Percentiles rank a stretch among this genome's conserved stretches.
Conservation (phyloP, 2,329 filamentous ascomycete species). For the Septoria petroselini region DNA sequence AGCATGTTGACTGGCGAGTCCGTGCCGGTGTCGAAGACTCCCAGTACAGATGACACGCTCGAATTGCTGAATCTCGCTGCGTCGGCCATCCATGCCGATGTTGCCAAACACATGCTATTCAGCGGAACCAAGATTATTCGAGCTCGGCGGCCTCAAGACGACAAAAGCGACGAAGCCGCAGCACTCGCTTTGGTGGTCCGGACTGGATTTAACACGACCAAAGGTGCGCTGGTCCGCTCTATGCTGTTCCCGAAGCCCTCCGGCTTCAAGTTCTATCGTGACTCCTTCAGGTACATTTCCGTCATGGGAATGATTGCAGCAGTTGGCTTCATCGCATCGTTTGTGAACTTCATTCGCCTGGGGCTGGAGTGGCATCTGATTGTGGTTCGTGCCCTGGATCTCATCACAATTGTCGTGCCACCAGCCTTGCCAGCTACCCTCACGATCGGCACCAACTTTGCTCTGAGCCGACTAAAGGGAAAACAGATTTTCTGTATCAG, state of each 20-base stretch:
- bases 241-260: slow-evolving; percentile 99
- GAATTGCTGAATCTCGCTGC: slow-evolving; percentile 71
- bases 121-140: slow-evolving; percentile 94
- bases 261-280: slow-evolving; percentile 96
- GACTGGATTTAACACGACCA: slow-evolving; percentile 96
- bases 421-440: slow-evolving; percentile 91
- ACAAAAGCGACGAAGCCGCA: slow-evolving; percentile 80
- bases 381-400: slow-evolving; percentile 82
- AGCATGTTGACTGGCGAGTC: slow-evolving; percentile 98
- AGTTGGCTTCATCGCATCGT: slow-evolving; percentile 83
- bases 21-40: slow-evolving; percentile 89
- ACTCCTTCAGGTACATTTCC: slow-evolving; percentile 95
- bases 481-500: slow-evolving; percentile 97
- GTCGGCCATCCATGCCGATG: slow-evolving; percentile 75
- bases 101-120: slow-evolving; percentile 87
- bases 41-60: slow-evolving; percentile 78
- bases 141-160: slow-evolving; percentile 81
- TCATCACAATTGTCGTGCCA: slow-evolving; percentile 97
- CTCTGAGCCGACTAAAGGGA: slow-evolving; percentile 76
- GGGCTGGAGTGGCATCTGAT: slow-evolving; percentile 85
- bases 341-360: slow-evolving; percentile 88
- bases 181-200: slow-evolving; percentile 88
- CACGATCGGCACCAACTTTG: slow-evolving; percentile 96
- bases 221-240: slow-evolving; percentile 88
- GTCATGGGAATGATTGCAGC: slow-evolving; percentile 88